Conservation (phyloP, 2,329 filamentous ascomycete species). For the Chlorencoelia australis region DNA sequence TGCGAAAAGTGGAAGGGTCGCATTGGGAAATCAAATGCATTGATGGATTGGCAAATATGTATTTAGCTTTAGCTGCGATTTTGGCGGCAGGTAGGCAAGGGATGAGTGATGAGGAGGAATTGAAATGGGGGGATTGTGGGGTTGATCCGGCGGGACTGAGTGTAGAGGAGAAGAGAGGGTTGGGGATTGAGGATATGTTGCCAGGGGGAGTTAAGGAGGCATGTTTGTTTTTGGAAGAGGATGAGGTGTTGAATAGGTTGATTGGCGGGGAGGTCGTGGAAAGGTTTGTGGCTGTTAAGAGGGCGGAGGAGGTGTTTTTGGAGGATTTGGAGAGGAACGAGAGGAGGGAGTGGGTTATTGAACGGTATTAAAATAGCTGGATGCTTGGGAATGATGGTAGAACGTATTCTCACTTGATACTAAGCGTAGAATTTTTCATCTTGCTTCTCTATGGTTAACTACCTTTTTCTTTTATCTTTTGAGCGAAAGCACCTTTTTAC, state of each 20-base stretch:
- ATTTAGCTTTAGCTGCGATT: conserved; percentile 2
- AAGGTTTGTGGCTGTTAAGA: conserved; percentile 49
- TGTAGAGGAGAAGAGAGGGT: conserved; percentile 34
- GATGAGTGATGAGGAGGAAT: conserved; percentile 26
- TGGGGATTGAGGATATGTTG: conserved; percentile 45
- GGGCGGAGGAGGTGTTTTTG: conserved; percentile 43
- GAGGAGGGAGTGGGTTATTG: conserved; percentile 50
- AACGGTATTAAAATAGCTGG: conserved; percentile 43
- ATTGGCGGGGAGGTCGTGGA: conserved; percentile 42
- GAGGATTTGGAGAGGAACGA: conserved; percentile 37
- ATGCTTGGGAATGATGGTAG: no score
- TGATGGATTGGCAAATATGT: conserved; percentile 10
- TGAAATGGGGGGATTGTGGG: conserved; percentile 43
- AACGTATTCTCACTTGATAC: no score
- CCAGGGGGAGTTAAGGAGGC: conserved; percentile 46
- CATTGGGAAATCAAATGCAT: conserved; percentile 8
- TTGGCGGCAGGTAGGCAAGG: conserved; percentile 4
- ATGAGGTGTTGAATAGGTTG: conserved; percentile 35
- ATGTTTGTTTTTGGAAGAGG: conserved; percentile 38
- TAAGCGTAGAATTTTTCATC: no score
- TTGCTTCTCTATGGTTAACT: no score
- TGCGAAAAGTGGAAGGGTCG: neutral
- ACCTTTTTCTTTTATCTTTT: no score
- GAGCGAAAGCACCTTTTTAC: no score
- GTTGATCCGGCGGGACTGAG: conserved; percentile 43